Base-by-base conservation (phyloP, 1,284 basidiomycete species). In the Heliocybe sulcata region DNA sequence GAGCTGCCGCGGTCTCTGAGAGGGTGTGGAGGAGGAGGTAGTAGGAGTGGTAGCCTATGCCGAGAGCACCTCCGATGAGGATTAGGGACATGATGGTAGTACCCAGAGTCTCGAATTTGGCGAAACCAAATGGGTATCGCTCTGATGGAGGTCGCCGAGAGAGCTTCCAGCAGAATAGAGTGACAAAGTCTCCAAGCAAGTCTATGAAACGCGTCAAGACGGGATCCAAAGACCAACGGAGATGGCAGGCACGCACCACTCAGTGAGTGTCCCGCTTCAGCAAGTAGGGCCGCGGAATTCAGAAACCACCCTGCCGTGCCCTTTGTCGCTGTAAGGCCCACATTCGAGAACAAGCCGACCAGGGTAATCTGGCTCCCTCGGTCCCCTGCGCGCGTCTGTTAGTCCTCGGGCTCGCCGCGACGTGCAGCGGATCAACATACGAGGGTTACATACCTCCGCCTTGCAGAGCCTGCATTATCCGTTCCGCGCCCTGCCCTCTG, bases 181-280 rank as follows among this genome's bases (percentile, higher is more conserved):
- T 95, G 50, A 98, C 92, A 60, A 98, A 84, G 73, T 99, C 97
- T 4, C 90, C 91, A 55, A 95, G 71, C 23, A 95, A 77, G 71
- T 96, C 89, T 80, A 76, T 35, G 9, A 48, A 14, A 12, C 27
- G 48, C 27, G 52, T 42, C 10, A 49, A 49, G 20, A 49, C 22
- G 47, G 10, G 47, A 33, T 55, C 52, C 56, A 51, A 49, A 1
- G 29, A 20, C 33, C 64, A 60, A 35, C 62, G 51, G 33, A 61
- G 52, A 53, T 45, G 45, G 45, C 27, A 22, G 26, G 33, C 31
- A 76, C 83, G 56, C 61, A 87, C 92, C 94, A 59, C 90, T 92
- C 45, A 95, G 63, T n/a, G 90, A 92, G 68, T 99, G 96, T 1
- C 91, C 95, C 0, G 96, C 95, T 65, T 99, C 96, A 2, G 97